Conservation (phyloP, 352 stramenopile species). For the Pythium aristosporum region DNA sequence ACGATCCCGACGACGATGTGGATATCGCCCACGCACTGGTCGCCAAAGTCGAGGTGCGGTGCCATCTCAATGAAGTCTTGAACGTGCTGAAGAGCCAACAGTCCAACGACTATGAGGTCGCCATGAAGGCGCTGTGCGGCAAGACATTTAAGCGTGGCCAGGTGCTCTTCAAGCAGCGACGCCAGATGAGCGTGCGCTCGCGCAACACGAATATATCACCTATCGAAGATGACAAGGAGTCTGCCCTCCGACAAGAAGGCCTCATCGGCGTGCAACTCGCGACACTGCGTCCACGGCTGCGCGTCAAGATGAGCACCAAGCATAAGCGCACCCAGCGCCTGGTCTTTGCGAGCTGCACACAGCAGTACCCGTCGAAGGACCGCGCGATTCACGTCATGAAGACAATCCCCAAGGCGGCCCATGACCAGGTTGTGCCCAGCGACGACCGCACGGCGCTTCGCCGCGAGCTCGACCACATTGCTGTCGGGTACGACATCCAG, state of each 20-base stretch:
- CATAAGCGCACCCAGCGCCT: constrained; percentile 54
- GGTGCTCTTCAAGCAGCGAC: constrained; percentile 38
- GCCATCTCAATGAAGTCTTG: constrained; percentile 64
- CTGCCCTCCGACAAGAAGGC: neutral
- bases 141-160: constrained; percentile 49
- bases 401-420: constrained; percentile 50
- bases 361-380: constrained; percentile 41
- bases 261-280: constrained; percentile 21
- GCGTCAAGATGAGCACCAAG: constrained; percentile 15
- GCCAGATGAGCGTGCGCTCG: no score
- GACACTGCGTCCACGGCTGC: constrained; percentile 22
- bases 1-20: constrained; percentile 33
- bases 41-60: constrained; percentile 49
- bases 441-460: constrained; percentile 54
- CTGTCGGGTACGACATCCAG: constrained; percentile 58
- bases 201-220: neutral
- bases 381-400: constrained; percentile 65
- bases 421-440: constrained; percentile 50
- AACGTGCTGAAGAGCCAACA: constrained; percentile 53
- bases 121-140: constrained; percentile 50
- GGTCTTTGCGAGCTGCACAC: constrained; percentile 49
- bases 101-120: constrained; percentile 41
- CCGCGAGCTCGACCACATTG: constrained; percentile 55
- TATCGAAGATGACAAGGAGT: neutral
- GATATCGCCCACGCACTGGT: constrained; percentile 52